Conservation (phyloP, 768 basidiomycete species). For the Grammothele lineata region DNA sequence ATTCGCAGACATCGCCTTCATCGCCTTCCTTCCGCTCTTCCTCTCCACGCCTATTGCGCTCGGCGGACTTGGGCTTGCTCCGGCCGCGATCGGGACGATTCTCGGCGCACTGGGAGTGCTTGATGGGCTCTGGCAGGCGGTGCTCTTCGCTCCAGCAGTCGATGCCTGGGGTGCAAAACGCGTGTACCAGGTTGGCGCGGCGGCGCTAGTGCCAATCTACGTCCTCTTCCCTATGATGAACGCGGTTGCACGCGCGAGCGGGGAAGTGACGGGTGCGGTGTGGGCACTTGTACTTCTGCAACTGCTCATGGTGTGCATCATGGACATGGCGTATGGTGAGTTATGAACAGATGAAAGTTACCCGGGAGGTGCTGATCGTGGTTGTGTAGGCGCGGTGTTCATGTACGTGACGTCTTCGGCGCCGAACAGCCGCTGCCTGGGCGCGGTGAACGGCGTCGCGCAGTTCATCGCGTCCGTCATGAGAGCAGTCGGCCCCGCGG, state of each 20-base stretch:
- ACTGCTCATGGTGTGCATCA: conserved; percentile 21
- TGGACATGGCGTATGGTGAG: conserved; percentile 29
- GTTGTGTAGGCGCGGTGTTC: conserved; percentile 22
- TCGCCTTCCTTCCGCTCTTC: conserved; percentile 36
- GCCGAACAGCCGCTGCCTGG: conserved; percentile 34
- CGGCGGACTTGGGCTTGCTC: conserved; percentile 34
- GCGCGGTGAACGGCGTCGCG: conserved; percentile 50
- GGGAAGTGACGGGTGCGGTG: conserved; percentile 13
- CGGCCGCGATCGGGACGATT: conserved; percentile 34
- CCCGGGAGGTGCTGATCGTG: background rate
- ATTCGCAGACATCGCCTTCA: conserved; percentile 34
- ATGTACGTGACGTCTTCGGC: conserved; percentile 29
- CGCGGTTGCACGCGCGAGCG: conserved; percentile 17
- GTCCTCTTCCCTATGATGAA: conserved; percentile 27
- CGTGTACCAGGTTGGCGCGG: conserved; percentile 23
- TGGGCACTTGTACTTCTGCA: conserved; percentile 24
- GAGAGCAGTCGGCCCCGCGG: conserved; percentile 48
- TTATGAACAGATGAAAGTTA: too few relatives aligned
- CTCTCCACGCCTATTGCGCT: conserved; percentile 33
- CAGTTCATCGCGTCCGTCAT: conserved; percentile 48
- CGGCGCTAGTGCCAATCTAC: conserved; percentile 23
- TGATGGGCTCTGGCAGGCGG: conserved; percentile 33
- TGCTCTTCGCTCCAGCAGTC: conserved; percentile 34
- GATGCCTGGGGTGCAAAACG: conserved; percentile 33
- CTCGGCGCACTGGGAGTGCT: conserved; percentile 33